phyloP scores from a whole-genome alignment of 108 stramenopile species.

The Skeletonema marinoi region DNA sequence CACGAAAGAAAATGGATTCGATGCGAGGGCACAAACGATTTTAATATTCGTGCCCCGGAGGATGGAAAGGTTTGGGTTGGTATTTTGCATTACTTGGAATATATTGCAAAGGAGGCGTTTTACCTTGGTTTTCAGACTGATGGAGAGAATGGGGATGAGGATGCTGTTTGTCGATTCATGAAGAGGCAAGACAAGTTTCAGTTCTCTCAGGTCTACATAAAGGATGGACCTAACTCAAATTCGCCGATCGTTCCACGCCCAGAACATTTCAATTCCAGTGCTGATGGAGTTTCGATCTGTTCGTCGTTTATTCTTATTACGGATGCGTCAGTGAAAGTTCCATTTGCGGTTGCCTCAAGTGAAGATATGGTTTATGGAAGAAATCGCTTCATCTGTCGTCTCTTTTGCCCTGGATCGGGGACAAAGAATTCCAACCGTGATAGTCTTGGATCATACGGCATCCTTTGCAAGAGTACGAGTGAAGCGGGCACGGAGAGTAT shows the following conservation, averaged over 20 bases:
- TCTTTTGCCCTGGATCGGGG: slow-evolving; percentile 25
- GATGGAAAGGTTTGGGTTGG: slow-evolving; percentile 37
- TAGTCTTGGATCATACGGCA: slow-evolving; percentile 23
- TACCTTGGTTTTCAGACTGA: slow-evolving; percentile 29
- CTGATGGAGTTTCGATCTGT: not conserved
- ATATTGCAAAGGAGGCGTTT: slow-evolving; percentile 17
- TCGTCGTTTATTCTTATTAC: not conserved
- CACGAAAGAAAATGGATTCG: not conserved
- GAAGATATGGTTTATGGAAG: slow-evolving; percentile 7
- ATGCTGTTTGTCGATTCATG: slow-evolving; percentile 27
- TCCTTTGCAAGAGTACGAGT: slow-evolving; percentile 8
- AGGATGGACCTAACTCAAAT: not conserved
- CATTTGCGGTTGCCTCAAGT: slow-evolving; percentile 7
- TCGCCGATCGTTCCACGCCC: not conserved
- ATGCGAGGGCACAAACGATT: slow-evolving; percentile 11
- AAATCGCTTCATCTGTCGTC: slow-evolving; percentile 27
- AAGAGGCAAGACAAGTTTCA: slow-evolving; percentile 19
- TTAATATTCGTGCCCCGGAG: slow-evolving; percentile 33
- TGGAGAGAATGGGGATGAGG: not conserved
- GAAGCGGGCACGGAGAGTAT: not conserved
- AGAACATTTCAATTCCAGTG: not conserved
- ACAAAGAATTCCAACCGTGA: slow-evolving; percentile 2
- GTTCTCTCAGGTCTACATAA: slow-evolving; percentile 5
- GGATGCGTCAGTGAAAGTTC: not conserved
- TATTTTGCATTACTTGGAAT: slow-evolving; percentile 29